Percentiles rank a stretch among this genome's conserved stretches.
Conservation (phyloP, 305 asterid species). For the Salvia sclarea region DNA sequence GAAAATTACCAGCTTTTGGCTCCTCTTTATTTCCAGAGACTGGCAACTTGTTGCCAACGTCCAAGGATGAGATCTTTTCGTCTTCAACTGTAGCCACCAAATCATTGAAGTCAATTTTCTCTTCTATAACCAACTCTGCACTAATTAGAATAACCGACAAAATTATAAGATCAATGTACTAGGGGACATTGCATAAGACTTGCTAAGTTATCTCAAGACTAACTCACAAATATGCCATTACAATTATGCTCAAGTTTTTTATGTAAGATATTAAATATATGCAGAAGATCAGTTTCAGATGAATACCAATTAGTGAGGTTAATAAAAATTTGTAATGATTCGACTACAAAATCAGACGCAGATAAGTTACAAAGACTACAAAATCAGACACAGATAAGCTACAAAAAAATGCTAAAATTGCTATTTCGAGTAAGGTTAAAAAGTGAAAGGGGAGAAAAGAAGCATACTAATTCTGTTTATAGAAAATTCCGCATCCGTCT, state of each 20-base stretch:
- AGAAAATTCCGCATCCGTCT: slow-evolving; percentile 93
- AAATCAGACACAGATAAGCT: background rate
- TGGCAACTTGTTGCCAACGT: slow-evolving; percentile 32
- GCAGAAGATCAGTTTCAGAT: background rate
- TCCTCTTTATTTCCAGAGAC: slow-evolving; percentile 40
- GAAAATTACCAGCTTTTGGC: slow-evolving; percentile 44
- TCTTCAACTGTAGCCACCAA: slow-evolving; percentile 58
- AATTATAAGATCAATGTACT: slow-evolving; percentile 20
- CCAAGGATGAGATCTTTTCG: slow-evolving; percentile 37
- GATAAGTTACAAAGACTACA: no score
- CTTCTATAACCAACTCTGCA: slow-evolving; percentile 78
- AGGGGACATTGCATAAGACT: background rate
- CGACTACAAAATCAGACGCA: no score
- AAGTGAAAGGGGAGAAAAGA: slow-evolving; percentile 7
- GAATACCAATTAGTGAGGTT: slow-evolving; percentile 8
- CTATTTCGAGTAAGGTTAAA: background rate
- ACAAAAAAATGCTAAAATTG: background rate
- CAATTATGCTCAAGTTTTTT: background rate
- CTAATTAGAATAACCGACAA: slow-evolving; percentile 48
- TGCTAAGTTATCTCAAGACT: background rate
- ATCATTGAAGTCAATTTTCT: slow-evolving; percentile 84
- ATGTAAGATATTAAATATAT: background rate
- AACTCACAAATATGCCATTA: background rate
- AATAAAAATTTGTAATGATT: background rate
- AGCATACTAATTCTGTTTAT: slow-evolving; percentile 56